These are phyloP conservation scores for Aethionema arabicum DNA, from an alignment of 345 rosid genomes.

Conservation along the genomic window DNA sequence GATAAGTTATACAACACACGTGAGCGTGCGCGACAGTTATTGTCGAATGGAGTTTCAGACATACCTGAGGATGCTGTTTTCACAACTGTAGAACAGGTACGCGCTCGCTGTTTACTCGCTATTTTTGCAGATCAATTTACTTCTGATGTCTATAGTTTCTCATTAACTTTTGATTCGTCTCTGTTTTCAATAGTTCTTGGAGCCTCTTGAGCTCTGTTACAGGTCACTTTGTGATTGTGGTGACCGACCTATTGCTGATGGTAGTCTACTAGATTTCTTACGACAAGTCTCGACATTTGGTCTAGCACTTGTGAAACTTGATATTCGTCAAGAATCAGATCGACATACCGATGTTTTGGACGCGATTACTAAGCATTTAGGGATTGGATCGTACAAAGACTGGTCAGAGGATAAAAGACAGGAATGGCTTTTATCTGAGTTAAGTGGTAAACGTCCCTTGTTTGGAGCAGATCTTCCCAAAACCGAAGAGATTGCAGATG, in stretches of 20 bases:
- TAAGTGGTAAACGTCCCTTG: slow-evolving; percentile 85
- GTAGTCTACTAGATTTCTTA: slow-evolving; percentile 94
- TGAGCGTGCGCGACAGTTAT: slow-evolving; percentile 83
- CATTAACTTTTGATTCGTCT: slow-evolving; percentile 19
- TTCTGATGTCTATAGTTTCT: background rate
- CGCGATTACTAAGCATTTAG: slow-evolving; percentile 80
- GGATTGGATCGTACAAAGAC: slow-evolving; percentile 75
- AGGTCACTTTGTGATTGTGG: slow-evolving; percentile 81
- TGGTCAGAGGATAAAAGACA: slow-evolving; percentile 88
- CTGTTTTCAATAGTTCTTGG: slow-evolving; percentile 59
- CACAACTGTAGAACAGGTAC: slow-evolving; percentile 78
- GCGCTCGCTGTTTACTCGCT: background rate
- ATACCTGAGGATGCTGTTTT: slow-evolving; percentile 73
- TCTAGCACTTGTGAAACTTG: slow-evolving; percentile 90
- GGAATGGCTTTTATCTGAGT: slow-evolving; percentile 92
- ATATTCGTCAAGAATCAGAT: slow-evolving; percentile 92
- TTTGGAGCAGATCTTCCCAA: slow-evolving; percentile 95
- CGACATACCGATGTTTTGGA: slow-evolving; percentile 90
- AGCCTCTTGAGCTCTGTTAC: slow-evolving; percentile 98
- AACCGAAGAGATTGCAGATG: slow-evolving; percentile 88
- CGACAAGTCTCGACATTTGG: slow-evolving; percentile 98
- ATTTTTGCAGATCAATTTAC: background rate
- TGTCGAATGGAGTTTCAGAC: slow-evolving; percentile 77
- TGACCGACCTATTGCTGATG: slow-evolving; percentile 92
- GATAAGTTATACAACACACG: slow-evolving; percentile 91